Conservation (phyloP, 148 eudicot genomes). For the Fallopia convolvulus region DNA sequence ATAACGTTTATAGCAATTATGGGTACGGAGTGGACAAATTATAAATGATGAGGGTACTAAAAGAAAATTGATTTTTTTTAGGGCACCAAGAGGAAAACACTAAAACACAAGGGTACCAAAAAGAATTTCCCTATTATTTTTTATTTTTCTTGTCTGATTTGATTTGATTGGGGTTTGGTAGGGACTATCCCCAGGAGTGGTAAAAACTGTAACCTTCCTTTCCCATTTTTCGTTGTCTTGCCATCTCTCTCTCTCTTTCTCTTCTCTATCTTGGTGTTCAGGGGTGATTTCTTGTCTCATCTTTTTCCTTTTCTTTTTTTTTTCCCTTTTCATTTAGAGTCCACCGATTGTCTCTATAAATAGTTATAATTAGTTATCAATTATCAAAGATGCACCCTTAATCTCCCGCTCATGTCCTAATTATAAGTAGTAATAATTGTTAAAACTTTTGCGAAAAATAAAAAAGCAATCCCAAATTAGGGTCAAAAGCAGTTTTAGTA, state of each 20-base stretch:
- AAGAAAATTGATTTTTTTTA: no score
- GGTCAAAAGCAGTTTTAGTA: background rate
- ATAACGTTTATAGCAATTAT: no score
- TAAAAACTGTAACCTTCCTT: background rate
- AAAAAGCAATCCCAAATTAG: background rate
- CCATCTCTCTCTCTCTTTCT: background rate
- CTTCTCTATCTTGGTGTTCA: background rate
- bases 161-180: background rate
- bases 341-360: conserved; percentile 1
- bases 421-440: background rate
- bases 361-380: background rate
- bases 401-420: background rate
- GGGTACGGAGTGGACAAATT: no score
- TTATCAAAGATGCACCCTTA: background rate
- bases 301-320: background rate
- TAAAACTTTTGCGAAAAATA: background rate
- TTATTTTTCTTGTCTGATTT: background rate
- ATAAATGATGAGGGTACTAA: no score
- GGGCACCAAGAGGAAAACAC: no score
- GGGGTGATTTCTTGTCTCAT: background rate
- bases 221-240: background rate
- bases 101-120: no score
- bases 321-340: background rate
- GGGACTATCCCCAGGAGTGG: background rate
- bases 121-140: no score